Percentiles rank a stretch among this genome's conserved stretches.
phyloP scores from a whole-genome alignment of 257 asterid species.

The Ligustrum vulgare region DNA sequence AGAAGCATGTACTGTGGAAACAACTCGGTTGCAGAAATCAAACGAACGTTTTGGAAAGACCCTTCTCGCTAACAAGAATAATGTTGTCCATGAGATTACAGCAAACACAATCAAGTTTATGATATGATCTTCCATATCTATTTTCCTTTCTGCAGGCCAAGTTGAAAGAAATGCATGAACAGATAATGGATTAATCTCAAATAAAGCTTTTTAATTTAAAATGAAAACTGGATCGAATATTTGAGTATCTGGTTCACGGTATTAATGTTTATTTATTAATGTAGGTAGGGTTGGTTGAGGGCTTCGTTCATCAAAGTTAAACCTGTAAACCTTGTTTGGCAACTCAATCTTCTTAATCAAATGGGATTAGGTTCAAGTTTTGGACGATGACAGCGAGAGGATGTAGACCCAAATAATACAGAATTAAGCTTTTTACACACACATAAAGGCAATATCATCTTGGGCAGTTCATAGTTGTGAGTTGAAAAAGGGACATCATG shows the following conservation, averaged over 20 bases:
- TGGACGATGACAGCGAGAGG: not conserved
- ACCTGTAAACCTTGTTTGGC: not conserved
- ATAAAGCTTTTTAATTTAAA: not conserved
- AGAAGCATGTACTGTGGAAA: constrained; percentile 64
- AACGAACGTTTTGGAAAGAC: constrained; percentile 52
- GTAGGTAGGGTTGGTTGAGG: not conserved
- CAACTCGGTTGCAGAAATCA: constrained; percentile 79
- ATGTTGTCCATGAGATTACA: constrained; percentile 62
- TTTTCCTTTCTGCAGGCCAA: not conserved
- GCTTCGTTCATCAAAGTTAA: not conserved
- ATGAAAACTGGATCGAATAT: not conserved
- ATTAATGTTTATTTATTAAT: not conserved
- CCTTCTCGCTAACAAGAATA: constrained; percentile 47
- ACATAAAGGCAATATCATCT: not conserved
- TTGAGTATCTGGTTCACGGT: not conserved
- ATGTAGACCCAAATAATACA: not conserved
- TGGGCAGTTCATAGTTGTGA: not conserved
- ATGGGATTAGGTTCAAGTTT: not conserved
- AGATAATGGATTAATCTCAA: not conserved
- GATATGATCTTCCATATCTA: constrained; percentile 57
- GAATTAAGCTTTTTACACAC: not conserved
- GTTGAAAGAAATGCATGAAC: not conserved
- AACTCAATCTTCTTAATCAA: not conserved
- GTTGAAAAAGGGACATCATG: not conserved
- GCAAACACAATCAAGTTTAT: constrained; percentile 39